Conservation (phyloP, 2,329 filamentous ascomycete species). For the Blumeria graminis region DNA sequence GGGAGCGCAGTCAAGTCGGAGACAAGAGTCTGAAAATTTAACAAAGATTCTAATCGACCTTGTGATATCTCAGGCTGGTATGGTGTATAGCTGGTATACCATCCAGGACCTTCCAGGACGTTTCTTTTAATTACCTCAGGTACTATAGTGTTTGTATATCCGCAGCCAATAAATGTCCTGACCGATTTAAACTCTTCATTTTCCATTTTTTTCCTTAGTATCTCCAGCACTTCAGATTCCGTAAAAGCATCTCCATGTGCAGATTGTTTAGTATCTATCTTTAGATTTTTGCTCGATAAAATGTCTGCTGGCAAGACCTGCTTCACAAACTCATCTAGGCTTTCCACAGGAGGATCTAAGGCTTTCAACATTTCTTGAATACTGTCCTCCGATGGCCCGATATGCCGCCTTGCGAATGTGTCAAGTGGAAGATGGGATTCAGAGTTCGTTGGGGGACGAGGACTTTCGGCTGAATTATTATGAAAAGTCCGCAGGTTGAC, state of each 20-base stretch:
- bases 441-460: too few relatives aligned
- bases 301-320: slow-evolving; percentile 68
- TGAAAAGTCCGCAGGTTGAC: too few relatives aligned
- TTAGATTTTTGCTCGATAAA: slow-evolving; percentile 38
- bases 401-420: slow-evolving; percentile 57
- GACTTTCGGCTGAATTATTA: too few relatives aligned
- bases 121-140: slow-evolving; percentile 85
- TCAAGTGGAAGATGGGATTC: slow-evolving; percentile 20
- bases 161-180: slow-evolving; percentile 56
- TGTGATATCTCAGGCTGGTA: slow-evolving; percentile 97
- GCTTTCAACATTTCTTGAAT: slow-evolving; percentile 56
- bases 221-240: slow-evolving; percentile 33
- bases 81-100: slow-evolving; percentile 96
- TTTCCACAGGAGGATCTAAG: slow-evolving; percentile 48
- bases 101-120: slow-evolving; percentile 74
- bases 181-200: slow-evolving; percentile 19
- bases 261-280: slow-evolving; percentile 24
- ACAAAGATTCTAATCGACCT: slow-evolving; percentile 67
- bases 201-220: slow-evolving; percentile 22
- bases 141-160: slow-evolving; percentile 70
- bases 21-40: slow-evolving; percentile 91
- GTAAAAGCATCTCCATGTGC: slow-evolving; percentile 15
- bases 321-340: slow-evolving; percentile 59
- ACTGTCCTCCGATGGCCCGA: slow-evolving; percentile 52
- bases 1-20: slow-evolving; percentile 67